These are phyloP conservation scores for Suhomyces tanzawaensis DNA, from an alignment of 805 yeast species.

Conservation along the genomic window DNA sequence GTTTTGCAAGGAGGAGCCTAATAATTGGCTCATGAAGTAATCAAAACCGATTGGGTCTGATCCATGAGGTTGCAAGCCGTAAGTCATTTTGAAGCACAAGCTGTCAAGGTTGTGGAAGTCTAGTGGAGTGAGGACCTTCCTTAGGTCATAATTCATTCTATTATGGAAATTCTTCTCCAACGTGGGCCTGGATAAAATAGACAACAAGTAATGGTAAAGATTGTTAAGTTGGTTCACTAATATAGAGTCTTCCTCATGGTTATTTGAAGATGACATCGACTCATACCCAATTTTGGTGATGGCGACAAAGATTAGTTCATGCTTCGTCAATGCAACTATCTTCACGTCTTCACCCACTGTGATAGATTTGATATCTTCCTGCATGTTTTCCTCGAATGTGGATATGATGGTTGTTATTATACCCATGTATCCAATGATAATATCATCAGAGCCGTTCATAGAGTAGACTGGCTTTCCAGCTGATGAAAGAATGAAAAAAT, in stretches of 20 bases:
- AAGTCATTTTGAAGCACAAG: conserved; percentile 41
- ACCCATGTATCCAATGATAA: conserved; percentile 71
- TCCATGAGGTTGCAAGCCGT: conserved; percentile 24
- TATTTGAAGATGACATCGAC: conserved; percentile 24
- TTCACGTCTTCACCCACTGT: conserved; percentile 46
- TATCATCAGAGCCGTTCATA: conserved; percentile 67
- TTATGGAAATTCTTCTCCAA: conserved; percentile 64
- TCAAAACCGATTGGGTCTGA: conserved; percentile 14
- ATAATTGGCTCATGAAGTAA: conserved; percentile 27
- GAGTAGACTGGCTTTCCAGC: conserved; percentile 91
- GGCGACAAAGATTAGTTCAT: conserved; percentile 74
- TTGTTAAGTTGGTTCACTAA: conserved; percentile 58
- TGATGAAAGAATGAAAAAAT: conserved; percentile 71
- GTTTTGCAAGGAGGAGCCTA: conserved; percentile 29
- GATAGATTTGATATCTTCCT: conserved; percentile 48
- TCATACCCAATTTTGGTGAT: conserved; percentile 55
- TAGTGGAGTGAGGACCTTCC: conserved; percentile 70
- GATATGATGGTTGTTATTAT: conserved; percentile 76
- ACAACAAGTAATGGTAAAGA: conserved; percentile 72
- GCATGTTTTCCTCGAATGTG: conserved; percentile 52
- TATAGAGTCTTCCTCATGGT: conserved; percentile 13
- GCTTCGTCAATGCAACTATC: conserved; percentile 58
- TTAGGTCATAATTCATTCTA: conserved; percentile 76
- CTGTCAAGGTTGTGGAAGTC: conserved; percentile 71
- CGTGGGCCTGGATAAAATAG: conserved; percentile 80